Percentiles rank a stretch among this genome's conserved stretches.
Evolutionary conservation across 768 basidiomycete genomes (phyloP).

Genomic region (Chiua virens): DNA sequence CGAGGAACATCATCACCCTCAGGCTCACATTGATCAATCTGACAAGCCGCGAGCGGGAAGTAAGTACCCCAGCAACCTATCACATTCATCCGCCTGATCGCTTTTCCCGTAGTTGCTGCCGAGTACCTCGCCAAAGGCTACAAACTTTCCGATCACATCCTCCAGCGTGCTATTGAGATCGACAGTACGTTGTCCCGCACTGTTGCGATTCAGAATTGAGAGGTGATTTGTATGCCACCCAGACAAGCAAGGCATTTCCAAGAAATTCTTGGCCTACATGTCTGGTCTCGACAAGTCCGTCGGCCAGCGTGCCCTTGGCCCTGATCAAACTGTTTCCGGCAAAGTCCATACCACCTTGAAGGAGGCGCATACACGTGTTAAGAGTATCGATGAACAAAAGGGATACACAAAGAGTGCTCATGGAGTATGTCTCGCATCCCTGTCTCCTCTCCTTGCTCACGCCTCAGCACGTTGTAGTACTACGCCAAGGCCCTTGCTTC

Average conservation of each 20-base stretch:
- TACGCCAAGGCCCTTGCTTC: slow-evolving; percentile 77
- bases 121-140: slow-evolving; percentile 95
- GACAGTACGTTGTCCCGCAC: slow-evolving; percentile 46
- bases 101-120: slow-evolving; percentile 63
- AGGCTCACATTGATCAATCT: slow-evolving; percentile 61
- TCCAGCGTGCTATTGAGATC: slow-evolving; percentile 80
- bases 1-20: slow-evolving; percentile 30
- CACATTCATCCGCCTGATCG: background rate
- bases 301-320: slow-evolving; percentile 71
- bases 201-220: background rate
- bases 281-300: slow-evolving; percentile 65
- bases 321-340: slow-evolving; percentile 75
- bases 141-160: slow-evolving; percentile 69
- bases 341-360: slow-evolving; percentile 66
- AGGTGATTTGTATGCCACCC: background rate
- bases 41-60: slow-evolving; percentile 92
- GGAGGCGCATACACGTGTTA: slow-evolving; percentile 67
- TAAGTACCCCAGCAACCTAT: slow-evolving; percentile 33
- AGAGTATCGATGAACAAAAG: slow-evolving; percentile 77
- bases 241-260: slow-evolving; percentile 88
- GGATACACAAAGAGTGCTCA: slow-evolving; percentile 68
- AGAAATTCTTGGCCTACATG: slow-evolving; percentile 80
- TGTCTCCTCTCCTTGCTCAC: slow-evolving; percentile 1
- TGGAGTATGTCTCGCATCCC: slow-evolving; percentile 47
- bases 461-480: slow-evolving; percentile 47